Base-by-base conservation (phyloP, 2,329 filamentous ascomycete species). In the Hymenoscyphus fructigenus region DNA sequence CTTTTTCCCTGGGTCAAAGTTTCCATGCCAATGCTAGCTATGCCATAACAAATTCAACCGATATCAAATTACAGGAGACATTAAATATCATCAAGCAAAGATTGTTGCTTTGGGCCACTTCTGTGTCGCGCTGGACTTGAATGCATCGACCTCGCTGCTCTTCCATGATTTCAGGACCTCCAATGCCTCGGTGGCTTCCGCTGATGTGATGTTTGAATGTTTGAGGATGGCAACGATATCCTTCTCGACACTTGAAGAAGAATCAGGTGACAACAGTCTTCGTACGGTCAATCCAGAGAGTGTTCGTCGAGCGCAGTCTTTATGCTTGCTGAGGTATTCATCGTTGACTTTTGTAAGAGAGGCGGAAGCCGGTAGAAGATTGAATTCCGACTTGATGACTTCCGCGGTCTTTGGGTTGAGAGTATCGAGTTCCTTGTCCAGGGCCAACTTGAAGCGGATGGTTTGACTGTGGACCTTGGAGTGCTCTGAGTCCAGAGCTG, bases 401-500 rank as follows among this genome's bases (percentile, higher is more conserved):
- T 92, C 86, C 59, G 85, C 81, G 23, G 90, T 85, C 77, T 91
- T 85, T 26, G 85, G 77, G 0, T 87, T 50, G 5, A 47, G 12
- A 4, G 60, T 53, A 58, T 83, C 83, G 20, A 83, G 76, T 55
- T 85, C 83, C 5, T 80, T 78, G 68, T 84, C 83, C 59, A 91
- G 77, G 38, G 85, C 81, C 70, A 88, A 83, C 68, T 86, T 87
- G 79, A 97, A 89, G 64, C 86, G 85, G 55, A 89, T 80, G 34
- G 85, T 82, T 76, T 95, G 91, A 73, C 92, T 87, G 74, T 93
- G 88, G n/a, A 94, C 84, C 68, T 84, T 87, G 12, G 91, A 85
- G 73, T 93, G 84, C 57, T 87, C 82, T 2, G 88, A 77, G 67
- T 95, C 88, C 38, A 97, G 81, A 2, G 84, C 82, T 63, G 87